Base-by-base conservation (phyloP, 352 stramenopile species). In the Halophytophthora polymorphica region DNA sequence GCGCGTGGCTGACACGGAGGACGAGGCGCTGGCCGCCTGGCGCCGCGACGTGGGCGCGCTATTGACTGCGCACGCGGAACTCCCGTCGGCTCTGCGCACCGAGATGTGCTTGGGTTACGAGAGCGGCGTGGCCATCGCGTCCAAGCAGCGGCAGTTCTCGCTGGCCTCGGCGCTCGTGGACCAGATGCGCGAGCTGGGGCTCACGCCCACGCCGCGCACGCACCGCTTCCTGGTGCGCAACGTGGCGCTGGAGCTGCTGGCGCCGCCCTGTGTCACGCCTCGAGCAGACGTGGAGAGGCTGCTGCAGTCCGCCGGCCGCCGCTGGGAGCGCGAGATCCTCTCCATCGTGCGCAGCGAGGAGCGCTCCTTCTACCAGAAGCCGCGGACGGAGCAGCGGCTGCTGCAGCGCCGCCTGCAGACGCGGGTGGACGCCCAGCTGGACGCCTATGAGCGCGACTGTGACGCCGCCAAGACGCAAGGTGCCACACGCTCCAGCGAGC, bases 91-190 rank as follows among this genome's bases (percentile, higher is more conserved):
- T 13, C 45, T 84, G 0, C 33, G 35, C 12, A 40, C 66, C 23
- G 64, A 86, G 37, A 50, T 88, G 25, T 46, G 42, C 21, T 56
- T 58, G 5, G 77, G 64, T 3, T 91, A 89, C 52, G 77, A 88
- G 42, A 79, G 66, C 35, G 80, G 69, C 37, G 64, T 91, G 13
- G 77, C 80, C 11, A 87, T 91, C 50, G 69, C 77, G 14, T 71
- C 69, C 47, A 91, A 91, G 65, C 80, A 91, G 58, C 63, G 66
- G 22, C 74, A 91, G 50, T 84, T 87, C 29, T 50, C 66, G 6
- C 37, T 88, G 14, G 73, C 72, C 7, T 52, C 45, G 19, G 64
- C 43, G 17, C 58, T 88, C 8, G 53, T 68, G 21, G 33, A 59
- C 28, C 77, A 89, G 63, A 78, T 87, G 66, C 61, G 76, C 53